A percentile compares a stretch with the other conserved stretches of the same genome.
phyloP scores from a whole-genome alignment of 352 stramenopile genomes.

The Phytophthora hybrid region DNA sequence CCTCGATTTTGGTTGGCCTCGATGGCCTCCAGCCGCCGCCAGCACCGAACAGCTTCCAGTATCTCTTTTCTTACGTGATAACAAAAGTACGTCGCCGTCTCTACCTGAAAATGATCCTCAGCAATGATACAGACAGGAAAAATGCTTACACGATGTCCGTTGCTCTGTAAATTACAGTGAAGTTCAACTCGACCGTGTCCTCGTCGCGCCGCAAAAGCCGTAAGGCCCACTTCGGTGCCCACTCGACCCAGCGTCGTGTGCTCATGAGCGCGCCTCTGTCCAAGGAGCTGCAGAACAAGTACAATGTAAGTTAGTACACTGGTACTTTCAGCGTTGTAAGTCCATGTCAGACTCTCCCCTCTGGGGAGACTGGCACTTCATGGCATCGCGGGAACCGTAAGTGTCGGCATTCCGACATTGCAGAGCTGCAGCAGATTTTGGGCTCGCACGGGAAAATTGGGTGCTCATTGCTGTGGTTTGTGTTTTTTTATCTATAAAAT shows the following conservation, averaged over 20 bases:
- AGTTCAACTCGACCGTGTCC: slow-evolving; percentile 95
- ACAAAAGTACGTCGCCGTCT: slow-evolving; percentile 73
- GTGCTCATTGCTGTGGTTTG: slow-evolving; percentile 6
- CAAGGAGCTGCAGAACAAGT: slow-evolving; percentile 99
- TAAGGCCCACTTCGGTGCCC: slow-evolving; percentile 99
- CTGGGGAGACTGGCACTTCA: slow-evolving; percentile 83
- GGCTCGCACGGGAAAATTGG: not conserved
- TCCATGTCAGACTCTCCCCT: slow-evolving; percentile 76
- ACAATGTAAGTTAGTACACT: slow-evolving; percentile 97
- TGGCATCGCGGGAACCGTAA: slow-evolving; percentile 90
- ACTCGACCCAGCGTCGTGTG: slow-evolving; percentile 96
- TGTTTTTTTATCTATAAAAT: too few relatives aligned
- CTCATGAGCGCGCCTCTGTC: slow-evolving; percentile 98
- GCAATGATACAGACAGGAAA: not conserved
- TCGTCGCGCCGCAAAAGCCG: slow-evolving; percentile 98
- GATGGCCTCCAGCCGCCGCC: not conserved
- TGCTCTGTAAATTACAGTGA: slow-evolving; percentile 65
- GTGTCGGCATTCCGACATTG: slow-evolving; percentile 47
- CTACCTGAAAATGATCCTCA: not conserved
- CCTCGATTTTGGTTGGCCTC: slow-evolving; percentile 41
- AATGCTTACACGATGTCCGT: not conserved
- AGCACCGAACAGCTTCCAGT: slow-evolving; percentile 40
- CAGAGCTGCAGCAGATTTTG: slow-evolving; percentile 12
- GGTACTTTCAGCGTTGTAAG: slow-evolving; percentile 90
- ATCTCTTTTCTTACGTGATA: slow-evolving; percentile 91